phyloP scores from a whole-genome alignment of 192 early-diverging fungal species.

The Coemansia sp. region DNA sequence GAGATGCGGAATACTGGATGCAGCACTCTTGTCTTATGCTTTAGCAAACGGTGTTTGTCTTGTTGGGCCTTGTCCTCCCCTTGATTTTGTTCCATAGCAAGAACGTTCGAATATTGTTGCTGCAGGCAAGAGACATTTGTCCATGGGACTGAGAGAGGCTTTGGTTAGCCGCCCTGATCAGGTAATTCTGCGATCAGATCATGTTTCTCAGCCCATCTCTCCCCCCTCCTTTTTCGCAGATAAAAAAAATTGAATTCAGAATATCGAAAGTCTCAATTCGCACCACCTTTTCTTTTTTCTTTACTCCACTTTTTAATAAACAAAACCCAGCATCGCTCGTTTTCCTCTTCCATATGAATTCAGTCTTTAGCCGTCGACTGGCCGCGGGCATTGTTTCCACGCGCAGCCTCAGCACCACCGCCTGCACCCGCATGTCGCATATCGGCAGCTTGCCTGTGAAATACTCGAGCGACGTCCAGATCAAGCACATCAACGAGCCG shows the following conservation, averaged over 20 bases:
- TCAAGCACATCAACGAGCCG: conserved; percentile 64
- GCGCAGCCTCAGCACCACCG: conserved; percentile 27
- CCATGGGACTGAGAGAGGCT: no score
- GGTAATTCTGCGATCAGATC: background rate
- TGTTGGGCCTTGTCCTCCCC: background rate
- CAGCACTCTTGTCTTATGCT: background rate
- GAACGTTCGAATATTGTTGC: no score
- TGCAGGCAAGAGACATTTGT: no score
- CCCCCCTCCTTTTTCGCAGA: no score
- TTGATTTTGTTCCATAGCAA: no score
- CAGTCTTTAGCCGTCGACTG: background rate
- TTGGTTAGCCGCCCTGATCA: background rate
- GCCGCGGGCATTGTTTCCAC: background rate
- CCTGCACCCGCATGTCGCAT: conserved; percentile 55
- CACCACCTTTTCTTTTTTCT: background rate
- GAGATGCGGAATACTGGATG: background rate
- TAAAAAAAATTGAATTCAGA: no score
- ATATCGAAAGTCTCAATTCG: no score
- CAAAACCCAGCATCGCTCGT: no score
- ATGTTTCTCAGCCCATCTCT: background rate
- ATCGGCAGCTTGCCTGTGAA: conserved; percentile 78
- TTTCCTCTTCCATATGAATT: conserved; percentile 7
- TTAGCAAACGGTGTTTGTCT: no score
- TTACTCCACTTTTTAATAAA: no score
- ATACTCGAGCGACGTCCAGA: conserved; percentile 70